Evolutionary conservation across 2,329 filamentous ascomycete genomes (phyloP).

Genomic region (Cladophialophora immunda): DNA sequence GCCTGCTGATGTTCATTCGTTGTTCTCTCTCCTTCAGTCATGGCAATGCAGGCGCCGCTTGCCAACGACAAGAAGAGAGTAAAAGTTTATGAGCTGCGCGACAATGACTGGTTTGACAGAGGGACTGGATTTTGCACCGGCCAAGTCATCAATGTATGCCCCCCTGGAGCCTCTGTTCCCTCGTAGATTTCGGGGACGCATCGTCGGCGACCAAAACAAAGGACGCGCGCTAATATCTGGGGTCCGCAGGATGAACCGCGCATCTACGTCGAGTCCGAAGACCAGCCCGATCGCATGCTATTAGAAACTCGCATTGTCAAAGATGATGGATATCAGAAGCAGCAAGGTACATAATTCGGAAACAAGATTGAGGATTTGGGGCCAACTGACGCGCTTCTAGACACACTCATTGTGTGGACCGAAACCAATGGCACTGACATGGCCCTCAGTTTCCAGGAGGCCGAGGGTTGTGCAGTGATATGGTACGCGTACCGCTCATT

Average conservation of each 20-base stretch:
- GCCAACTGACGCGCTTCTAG: slow-evolving; percentile 57
- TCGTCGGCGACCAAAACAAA: background rate
- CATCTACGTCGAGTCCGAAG: slow-evolving; percentile 92
- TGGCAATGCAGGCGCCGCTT: slow-evolving; percentile 58
- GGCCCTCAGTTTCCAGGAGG: slow-evolving; percentile 97
- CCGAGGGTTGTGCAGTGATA: slow-evolving; percentile 89
- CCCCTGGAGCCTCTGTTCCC: background rate
- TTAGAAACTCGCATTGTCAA: slow-evolving; percentile 90
- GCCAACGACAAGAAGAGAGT: slow-evolving; percentile 71
- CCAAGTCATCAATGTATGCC: slow-evolving; percentile 73
- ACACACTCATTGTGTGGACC: slow-evolving; percentile 98
- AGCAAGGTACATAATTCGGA: slow-evolving; percentile 74
- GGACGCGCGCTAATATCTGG: slow-evolving; percentile 23
- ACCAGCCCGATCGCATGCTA: slow-evolving; percentile 81
- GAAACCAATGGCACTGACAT: slow-evolving; percentile 91
- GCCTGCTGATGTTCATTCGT: slow-evolving; percentile 39
- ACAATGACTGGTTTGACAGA: slow-evolving; percentile 99
- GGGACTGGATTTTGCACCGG: slow-evolving; percentile 96
- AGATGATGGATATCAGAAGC: slow-evolving; percentile 97
- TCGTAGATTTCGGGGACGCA: background rate
- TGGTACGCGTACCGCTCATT: slow-evolving; percentile 68
- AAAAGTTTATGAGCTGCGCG: slow-evolving; percentile 98
- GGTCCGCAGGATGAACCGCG: slow-evolving; percentile 75
- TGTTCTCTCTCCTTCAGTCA: slow-evolving; percentile 40
- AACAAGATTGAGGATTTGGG: slow-evolving; percentile 11